phyloP scores from a whole-genome alignment of 2,329 filamentous ascomycete species.

The Knoxdaviesia capensis region DNA sequence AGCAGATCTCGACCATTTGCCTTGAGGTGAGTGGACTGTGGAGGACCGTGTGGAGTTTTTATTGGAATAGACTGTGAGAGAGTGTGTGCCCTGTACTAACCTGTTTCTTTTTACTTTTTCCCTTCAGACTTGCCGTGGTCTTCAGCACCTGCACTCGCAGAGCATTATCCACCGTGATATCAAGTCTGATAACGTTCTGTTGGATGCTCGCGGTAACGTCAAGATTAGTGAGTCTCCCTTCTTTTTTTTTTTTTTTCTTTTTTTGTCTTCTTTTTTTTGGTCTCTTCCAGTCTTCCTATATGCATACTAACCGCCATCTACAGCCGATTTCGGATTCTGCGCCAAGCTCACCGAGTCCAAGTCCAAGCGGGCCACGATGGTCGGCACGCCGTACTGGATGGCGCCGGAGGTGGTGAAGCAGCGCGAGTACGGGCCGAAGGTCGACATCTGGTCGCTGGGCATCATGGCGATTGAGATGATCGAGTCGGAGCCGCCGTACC shows the following conservation, averaged over 20 bases:
- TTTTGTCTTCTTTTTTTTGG: too few relatives aligned
- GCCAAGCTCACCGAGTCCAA: constrained; percentile 95
- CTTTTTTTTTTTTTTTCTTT: too few relatives aligned
- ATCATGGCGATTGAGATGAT: constrained; percentile 99
- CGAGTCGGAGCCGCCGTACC: constrained; percentile 90
- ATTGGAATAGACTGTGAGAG: not conserved
- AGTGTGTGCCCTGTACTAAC: not conserved
- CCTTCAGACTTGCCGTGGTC: constrained; percentile 71
- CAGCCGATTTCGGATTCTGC: constrained; percentile 97
- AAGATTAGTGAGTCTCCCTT: constrained; percentile 63
- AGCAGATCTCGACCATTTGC: constrained; percentile 95
- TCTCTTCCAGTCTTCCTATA: not conserved
- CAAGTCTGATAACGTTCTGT: constrained; percentile 94
- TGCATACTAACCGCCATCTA: constrained; percentile 12
- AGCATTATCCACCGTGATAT: constrained; percentile 98
- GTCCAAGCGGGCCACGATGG: constrained; percentile 96
- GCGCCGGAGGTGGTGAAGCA: constrained; percentile 98
- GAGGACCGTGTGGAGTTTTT: constrained; percentile 21
- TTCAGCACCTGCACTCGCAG: constrained; percentile 86
- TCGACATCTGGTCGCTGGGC: constrained; percentile 95
- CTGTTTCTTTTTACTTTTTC: constrained; percentile 5
- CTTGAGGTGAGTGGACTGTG: constrained; percentile 47
- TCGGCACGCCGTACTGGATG: constrained; percentile 99
- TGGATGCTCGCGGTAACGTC: constrained; percentile 86
- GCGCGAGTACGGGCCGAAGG: constrained; percentile 95